Evolutionary conservation across 2,329 filamentous ascomycete genomes (phyloP), one percentile per base, ranked within the genome.

Genomic region (Botrytis deweyae): DNA sequence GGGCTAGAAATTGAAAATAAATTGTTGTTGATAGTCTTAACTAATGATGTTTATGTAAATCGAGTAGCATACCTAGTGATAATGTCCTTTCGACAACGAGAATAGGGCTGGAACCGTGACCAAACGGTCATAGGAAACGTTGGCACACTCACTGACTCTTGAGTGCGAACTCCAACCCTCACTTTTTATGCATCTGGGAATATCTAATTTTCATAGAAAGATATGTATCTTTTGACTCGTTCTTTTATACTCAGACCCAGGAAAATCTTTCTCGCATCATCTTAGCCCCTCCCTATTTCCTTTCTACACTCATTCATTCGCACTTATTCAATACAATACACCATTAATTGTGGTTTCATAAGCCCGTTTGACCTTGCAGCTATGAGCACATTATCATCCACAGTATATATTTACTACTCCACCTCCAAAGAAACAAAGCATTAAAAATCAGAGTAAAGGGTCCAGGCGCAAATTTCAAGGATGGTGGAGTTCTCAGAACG

Each of bases 381-480:
- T 55, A 4, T 18, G 14, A 18, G 0, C 3, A 29, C 0, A 8
- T 29, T 18, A 18, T 18, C 0, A 18, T 58, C 1, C 6, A 58
- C 8, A 18, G 52, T 58, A 14, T 58, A 18, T 58, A 58, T 18
- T 55, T 16, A 18, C n/a, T 33, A 58, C 16, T 16, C 14, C 16
- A 8, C n/a, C 6, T 29, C 14, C 6, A 9, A 58, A 18, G 3
- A 29, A 58, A 18, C 14, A 18, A 58, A 58, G 6, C 52, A 58
- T 29, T 29, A 33, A 9, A 3, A 29, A 29, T 0, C 52, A 16
- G 49, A 55, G 1, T 1, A 25, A n/a, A 12, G 3, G 25, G n/a
- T 0, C 4, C 4, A 16, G 12, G 49, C 49, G 12, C 12, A 0
- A 3, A n/a, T 5, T 9, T 2, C 6, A 58, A 29, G 7, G n/a